These are phyloP conservation scores for Aquanectria penicillioides DNA, from an alignment of 2,329 filamentous ascomycete species.

Conservation along the genomic window DNA sequence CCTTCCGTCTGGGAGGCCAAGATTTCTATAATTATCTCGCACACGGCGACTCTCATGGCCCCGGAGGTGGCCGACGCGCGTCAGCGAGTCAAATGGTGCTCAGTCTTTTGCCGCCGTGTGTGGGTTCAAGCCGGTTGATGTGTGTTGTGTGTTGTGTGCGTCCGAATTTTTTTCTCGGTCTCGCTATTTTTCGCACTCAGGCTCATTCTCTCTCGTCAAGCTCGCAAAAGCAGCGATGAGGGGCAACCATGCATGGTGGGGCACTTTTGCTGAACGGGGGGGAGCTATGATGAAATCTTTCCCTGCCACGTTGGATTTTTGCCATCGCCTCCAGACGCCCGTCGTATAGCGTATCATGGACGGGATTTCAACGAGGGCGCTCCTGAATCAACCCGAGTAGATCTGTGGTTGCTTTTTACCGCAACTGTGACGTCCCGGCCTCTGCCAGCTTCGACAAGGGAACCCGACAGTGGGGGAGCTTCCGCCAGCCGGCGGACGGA, in stretches of 20 bases:
- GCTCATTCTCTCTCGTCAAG: slow-evolving; percentile 19
- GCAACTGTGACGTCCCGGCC: neutral
- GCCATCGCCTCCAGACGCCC: slow-evolving; percentile 9
- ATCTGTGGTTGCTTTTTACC: neutral
- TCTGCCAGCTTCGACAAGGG: neutral
- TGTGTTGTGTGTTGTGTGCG: neutral
- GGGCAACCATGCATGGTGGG: slow-evolving; percentile 66
- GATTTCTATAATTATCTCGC: slow-evolving; percentile 30
- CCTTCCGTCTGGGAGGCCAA: slow-evolving; percentile 21
- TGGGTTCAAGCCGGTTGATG: slow-evolving; percentile 4
- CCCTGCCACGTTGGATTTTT: slow-evolving; percentile 35
- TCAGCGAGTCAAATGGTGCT: slow-evolving; percentile 13
- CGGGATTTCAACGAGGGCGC: neutral
- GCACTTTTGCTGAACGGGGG: slow-evolving; percentile 51
- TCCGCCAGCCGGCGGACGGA: slow-evolving; percentile 21
- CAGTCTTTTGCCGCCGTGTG: slow-evolving; percentile 4
- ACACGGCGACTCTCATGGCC: slow-evolving; percentile 8
- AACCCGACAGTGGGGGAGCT: neutral
- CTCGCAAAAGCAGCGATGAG: slow-evolving; percentile 68
- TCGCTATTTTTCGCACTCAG: slow-evolving; percentile 29
- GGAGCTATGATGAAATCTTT: slow-evolving; percentile 43
- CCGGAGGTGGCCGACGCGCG: slow-evolving; percentile 30
- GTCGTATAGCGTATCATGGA: too few relatives aligned
- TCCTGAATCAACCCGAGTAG: neutral
- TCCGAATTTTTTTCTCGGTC: slow-evolving; percentile 10